A percentile compares a stretch with the other conserved stretches of the same genome.
phyloP scores from a whole-genome alignment of 2,329 filamentous ascomycete genomes.

The Fusarium tjaetaba region DNA sequence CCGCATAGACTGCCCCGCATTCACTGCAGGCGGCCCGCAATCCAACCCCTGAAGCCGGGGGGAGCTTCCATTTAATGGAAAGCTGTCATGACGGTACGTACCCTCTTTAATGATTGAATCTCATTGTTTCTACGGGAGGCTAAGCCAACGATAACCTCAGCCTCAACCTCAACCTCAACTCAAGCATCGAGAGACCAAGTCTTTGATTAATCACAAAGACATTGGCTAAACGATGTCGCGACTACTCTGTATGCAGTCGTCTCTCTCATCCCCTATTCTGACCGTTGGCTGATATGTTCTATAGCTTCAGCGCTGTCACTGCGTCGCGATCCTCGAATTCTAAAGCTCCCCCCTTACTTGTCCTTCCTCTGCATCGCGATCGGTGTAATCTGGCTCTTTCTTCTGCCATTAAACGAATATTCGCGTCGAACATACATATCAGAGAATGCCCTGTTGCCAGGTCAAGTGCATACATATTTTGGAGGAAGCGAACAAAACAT shows the following conservation, averaged over 20 bases:
- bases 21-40: conserved; percentile 17
- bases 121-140: neutral
- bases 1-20: conserved; percentile 33
- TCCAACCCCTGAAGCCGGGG: conserved; percentile 17
- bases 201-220: conserved; percentile 20
- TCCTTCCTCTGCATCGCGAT: conserved; percentile 86
- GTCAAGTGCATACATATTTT: conserved; percentile 98
- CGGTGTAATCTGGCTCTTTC: conserved; percentile 87
- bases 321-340: conserved; percentile 81
- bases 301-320: conserved; percentile 72
- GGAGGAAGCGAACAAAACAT: conserved; percentile 95
- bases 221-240: conserved; percentile 57
- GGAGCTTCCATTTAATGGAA: conserved; percentile 10
- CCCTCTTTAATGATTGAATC: conserved; percentile 16
- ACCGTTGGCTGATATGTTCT: conserved; percentile 12
- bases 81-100: conserved; percentile 42
- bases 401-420: conserved; percentile 90
- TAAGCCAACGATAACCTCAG: conserved; percentile 16
- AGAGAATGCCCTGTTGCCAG: conserved; percentile 93
- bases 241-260: conserved; percentile 58
- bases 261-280: neutral
- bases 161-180: neutral
- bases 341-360: conserved; percentile 87
- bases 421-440: conserved; percentile 95
- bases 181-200: conserved; percentile 15